These are phyloP conservation scores for Fusarium coicis DNA, from an alignment of 2,329 filamentous ascomycete species.

Conservation along the genomic window DNA sequence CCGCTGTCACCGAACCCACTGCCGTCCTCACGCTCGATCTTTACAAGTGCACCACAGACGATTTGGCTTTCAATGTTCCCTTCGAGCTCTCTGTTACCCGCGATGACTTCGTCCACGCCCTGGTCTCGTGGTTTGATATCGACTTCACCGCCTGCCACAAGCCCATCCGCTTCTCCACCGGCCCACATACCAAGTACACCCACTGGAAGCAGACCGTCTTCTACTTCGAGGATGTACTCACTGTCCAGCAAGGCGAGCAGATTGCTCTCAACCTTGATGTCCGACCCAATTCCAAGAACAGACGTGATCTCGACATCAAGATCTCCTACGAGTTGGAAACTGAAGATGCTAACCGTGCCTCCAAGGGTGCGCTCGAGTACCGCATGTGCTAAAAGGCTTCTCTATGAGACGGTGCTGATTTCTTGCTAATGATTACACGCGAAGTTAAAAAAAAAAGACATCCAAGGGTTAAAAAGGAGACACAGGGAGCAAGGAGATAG, in stretches of 20 bases:
- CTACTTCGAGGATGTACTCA: conserved; percentile 93
- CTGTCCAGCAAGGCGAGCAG: conserved; percentile 86
- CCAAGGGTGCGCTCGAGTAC: conserved; percentile 80
- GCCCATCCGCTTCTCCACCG: conserved; percentile 95
- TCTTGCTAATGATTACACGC: conserved; percentile 44
- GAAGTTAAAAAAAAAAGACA: conserved; percentile 18
- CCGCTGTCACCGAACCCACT: conserved; percentile 91
- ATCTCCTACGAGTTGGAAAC: conserved; percentile 86
- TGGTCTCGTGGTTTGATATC: conserved; percentile 99
- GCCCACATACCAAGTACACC: conserved; percentile 98
- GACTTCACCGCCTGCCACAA: conserved; percentile 99
- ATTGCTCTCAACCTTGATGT: conserved; percentile 80
- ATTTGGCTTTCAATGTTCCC: conserved; percentile 84
- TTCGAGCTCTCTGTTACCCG: conserved; percentile 83
- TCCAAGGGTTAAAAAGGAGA: conserved; percentile 1
- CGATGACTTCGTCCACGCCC: conserved; percentile 93
- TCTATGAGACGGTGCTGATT: conserved; percentile 10
- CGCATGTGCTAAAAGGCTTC: conserved; percentile 71
- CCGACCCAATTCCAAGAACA: conserved; percentile 93
- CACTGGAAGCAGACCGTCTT: conserved; percentile 99
- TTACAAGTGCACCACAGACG: conserved; percentile 85
- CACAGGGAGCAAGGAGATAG: conserved; percentile 17
- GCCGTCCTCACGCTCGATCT: conserved; percentile 89
- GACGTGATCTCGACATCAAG: conserved; percentile 91
- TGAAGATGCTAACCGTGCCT: conserved; percentile 74